A percentile compares a stretch with the other conserved stretches of the same genome.
These are phyloP conservation scores for Pseudogymnoascus pannorum DNA, from an alignment of 2,329 filamentous ascomycete genomes.

Conservation along the genomic window DNA sequence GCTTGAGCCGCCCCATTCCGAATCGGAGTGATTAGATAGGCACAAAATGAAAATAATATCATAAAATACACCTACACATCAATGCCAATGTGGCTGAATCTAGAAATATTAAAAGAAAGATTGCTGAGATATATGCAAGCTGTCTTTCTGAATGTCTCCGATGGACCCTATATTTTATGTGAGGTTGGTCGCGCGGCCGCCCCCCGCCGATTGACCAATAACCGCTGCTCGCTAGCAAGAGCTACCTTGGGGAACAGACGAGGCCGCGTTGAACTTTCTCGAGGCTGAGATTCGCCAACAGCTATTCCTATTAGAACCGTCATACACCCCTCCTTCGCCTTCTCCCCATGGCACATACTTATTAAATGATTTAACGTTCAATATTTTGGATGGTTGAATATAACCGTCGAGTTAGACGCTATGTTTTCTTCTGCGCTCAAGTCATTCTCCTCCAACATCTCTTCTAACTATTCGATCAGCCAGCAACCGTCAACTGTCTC, in stretches of 20 bases:
- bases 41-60: neutral
- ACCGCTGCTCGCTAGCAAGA: neutral
- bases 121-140: neutral
- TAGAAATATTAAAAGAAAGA: neutral
- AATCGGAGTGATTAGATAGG: neutral
- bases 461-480: conserved; percentile 80
- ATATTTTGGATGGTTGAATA: conserved; percentile 6
- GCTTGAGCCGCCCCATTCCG: conserved; percentile 4
- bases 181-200: neutral
- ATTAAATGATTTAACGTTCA: neutral
- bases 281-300: conserved; percentile 5
- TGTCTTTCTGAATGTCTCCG: neutral
- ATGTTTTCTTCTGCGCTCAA: conserved; percentile 96
- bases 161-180: neutral
- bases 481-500: conserved; percentile 68
- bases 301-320: neutral
- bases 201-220: neutral
- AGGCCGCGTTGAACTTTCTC: conserved; percentile 3
- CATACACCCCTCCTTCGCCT: neutral
- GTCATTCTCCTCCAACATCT: conserved; percentile 89
- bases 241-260: conserved; percentile 6
- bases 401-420: conserved; percentile 26
- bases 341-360: neutral
- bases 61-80: neutral
- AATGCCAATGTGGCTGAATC: neutral